Percentiles rank a stretch among this genome's conserved stretches.
Evolutionary conservation across 352 stramenopile genomes (phyloP).

Genomic region (Phytophthora podocarpi): DNA sequence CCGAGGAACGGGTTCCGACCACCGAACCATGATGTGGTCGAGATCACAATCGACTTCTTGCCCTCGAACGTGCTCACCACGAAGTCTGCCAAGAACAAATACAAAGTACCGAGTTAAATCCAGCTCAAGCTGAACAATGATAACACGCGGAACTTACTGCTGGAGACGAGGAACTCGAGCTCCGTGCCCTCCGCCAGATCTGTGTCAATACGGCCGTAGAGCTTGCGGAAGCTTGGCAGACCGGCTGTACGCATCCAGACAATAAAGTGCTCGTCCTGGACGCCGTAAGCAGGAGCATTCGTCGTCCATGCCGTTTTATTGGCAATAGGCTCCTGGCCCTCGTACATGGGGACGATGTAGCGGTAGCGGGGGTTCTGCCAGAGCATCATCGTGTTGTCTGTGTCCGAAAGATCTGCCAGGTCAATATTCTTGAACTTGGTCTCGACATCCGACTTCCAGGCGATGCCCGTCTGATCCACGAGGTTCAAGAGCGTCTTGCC

Average conservation of each 20-base stretch:
- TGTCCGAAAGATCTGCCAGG: constrained; percentile 34
- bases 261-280: constrained; percentile 99
- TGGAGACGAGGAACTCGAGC: constrained; percentile 93
- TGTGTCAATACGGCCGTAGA: constrained; percentile 98
- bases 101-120: constrained; percentile 5
- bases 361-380: constrained; percentile 87
- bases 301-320: constrained; percentile 88
- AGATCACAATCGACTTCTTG: constrained; percentile 97
- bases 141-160: constrained; percentile 58
- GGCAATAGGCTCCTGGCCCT: constrained; percentile 51
- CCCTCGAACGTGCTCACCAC: constrained; percentile 95
- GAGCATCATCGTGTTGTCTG: constrained; percentile 65
- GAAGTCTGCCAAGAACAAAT: constrained; percentile 84
- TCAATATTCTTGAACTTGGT: constrained; percentile 96
- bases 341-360: constrained; percentile 78
- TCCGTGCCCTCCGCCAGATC: constrained; percentile 89
- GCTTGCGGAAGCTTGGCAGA: constrained; percentile 98
- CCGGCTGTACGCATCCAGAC: constrained; percentile 99
- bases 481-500: constrained; percentile 72
- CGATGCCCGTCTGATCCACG: constrained; percentile 96
- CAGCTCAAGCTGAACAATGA: not conserved
- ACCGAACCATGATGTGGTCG: constrained; percentile 96
- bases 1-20: constrained; percentile 97
- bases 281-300: constrained; percentile 70
- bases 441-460: constrained; percentile 96